Evolutionary conservation across 768 basidiomycete genomes (phyloP), one percentile per base, ranked within the genome.

Genomic region (Xanthoconium purpureum): DNA sequence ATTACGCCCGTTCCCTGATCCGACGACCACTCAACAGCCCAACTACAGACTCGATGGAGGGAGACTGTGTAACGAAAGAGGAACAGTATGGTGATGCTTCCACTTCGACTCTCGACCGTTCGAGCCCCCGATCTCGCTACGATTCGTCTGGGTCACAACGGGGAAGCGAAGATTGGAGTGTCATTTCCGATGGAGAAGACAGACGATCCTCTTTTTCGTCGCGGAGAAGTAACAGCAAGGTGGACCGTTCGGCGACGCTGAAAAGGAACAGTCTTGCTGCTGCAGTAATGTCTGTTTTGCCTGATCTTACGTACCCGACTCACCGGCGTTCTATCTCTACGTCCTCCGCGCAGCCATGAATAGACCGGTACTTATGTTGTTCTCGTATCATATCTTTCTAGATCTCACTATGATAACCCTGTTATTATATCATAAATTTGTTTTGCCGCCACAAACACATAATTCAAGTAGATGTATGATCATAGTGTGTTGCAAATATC

Each of bases 1-100:
- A 98, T 58, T 98, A 98, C 70, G 93, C 96, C 36, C 84, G 89
- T 36, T 88, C 89, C 9, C 74, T 97, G 48, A 85, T 98, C 61
- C 95, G 93, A 69, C 82, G 80, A 33, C 67, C 68, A 15, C 55
- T 67, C 1, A 61, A 62, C 10, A 63, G 57, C 9, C 33, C 33
- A 24, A 60, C 69, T 15, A 59, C 63, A 33, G 75, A 69, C 29
- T 55, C 63, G 44, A 32, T 28, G 18, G 59, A 64, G 15, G 56
- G 55, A 18, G 53, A 59, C 15, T 35, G 13, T 32, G 28, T 15
- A 20, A 37, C 54, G n/a, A 57, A 55, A 42, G 77, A 80, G 47
- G 71, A 76, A 53, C 71, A 72, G 1, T 67, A 64, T 6, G 66
- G 73, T 33, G 61, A 69, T 8, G 52, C 65, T 59, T 61, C 65